A percentile compares a stretch with the other conserved stretches of the same genome.
These are phyloP conservation scores for Chaetoceros tenuissimus DNA, from an alignment of 108 stramenopile species.

Conservation along the genomic window DNA sequence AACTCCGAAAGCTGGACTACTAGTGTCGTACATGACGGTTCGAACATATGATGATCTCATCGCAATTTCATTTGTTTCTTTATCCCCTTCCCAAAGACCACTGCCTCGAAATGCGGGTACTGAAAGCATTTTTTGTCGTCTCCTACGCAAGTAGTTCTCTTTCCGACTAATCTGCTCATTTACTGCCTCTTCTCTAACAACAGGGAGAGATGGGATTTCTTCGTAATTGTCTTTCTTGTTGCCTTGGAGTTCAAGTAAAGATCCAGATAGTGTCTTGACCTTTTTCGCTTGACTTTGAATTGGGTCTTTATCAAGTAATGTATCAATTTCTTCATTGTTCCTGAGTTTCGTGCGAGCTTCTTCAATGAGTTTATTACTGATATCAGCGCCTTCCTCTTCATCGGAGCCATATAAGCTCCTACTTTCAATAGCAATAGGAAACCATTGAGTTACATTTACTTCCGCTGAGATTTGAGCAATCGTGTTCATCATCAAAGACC, in stretches of 20 bases:
- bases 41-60: background rate
- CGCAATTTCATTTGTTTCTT: background rate
- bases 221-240: background rate
- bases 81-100: background rate
- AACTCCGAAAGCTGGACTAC: background rate
- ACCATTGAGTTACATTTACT: background rate
- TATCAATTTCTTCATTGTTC: background rate
- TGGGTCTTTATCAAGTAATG: background rate
- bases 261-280: background rate
- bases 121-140: background rate
- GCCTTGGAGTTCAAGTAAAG: background rate
- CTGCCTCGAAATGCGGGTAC: background rate
- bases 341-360: background rate
- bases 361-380: background rate
- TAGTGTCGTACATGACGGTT: background rate
- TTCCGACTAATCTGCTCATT: background rate
- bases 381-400: background rate
- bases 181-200: background rate
- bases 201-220: background rate
- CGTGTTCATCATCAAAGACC: background rate
- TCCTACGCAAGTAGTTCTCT: background rate
- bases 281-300: background rate
- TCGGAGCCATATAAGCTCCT: too few species aligned
- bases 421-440: background rate
- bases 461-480: background rate